Evolutionary conservation across 257 asterid genomes (phyloP).

Genomic region (Ajuga chamaepitys): DNA sequence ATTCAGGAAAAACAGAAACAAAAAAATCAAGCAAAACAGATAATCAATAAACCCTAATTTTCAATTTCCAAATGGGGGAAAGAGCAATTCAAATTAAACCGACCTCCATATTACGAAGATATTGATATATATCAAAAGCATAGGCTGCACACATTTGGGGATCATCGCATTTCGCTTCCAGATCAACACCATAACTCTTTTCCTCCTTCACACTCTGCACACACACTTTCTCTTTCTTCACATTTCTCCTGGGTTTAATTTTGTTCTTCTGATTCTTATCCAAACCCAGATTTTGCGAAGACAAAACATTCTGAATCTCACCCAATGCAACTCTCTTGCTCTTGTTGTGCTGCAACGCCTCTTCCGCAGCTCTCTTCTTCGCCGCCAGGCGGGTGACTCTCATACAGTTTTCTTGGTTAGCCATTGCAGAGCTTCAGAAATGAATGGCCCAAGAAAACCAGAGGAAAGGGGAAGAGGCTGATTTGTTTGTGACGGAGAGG

Average conservation of each 20-base stretch:
- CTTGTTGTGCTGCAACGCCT: conserved; percentile 25
- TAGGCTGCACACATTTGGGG: conserved; percentile 66
- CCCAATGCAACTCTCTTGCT: conserved; percentile 72
- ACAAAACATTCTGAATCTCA: conserved; percentile 49
- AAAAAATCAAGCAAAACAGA: not conserved
- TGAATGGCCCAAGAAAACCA: not conserved
- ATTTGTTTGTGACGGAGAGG: not conserved
- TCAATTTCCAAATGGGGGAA: not conserved
- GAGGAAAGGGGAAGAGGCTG: not conserved
- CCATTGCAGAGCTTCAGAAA: conserved; percentile 33
- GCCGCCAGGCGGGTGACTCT: conserved; percentile 72
- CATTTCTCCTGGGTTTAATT: conserved; percentile 12
- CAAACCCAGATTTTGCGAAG: conserved; percentile 1
- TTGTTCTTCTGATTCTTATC: conserved; percentile 5
- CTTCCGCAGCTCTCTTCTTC: conserved; percentile 64
- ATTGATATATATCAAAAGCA: conserved; percentile 62
- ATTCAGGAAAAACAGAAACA: not conserved
- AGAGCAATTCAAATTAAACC: not conserved
- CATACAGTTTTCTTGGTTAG: conserved; percentile 45
- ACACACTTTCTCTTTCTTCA: conserved; percentile 16
- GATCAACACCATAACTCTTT: conserved; percentile 17
- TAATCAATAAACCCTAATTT: not conserved
- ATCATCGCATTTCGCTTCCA: conserved; percentile 33
- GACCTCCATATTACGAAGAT: conserved; percentile 82
- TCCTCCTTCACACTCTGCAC: conserved; percentile 17